A percentile compares a stretch with the other conserved stretches of the same genome.
phyloP scores from a whole-genome alignment of 2,329 filamentous ascomycete species.

The Ceratocystis colombiana region DNA sequence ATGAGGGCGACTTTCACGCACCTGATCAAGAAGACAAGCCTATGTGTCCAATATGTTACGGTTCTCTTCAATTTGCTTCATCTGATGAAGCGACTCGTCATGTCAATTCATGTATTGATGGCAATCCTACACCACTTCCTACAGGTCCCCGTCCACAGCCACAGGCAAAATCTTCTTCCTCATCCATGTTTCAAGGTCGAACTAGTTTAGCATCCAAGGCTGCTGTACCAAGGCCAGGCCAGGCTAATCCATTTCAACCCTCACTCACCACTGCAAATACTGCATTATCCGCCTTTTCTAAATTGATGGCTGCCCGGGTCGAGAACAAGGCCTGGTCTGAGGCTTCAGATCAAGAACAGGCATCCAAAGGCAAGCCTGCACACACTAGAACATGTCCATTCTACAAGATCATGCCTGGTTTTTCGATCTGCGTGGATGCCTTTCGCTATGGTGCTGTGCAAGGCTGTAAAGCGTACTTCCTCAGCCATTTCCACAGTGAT shows the following conservation, averaged over 20 bases:
- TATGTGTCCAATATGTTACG: constrained; percentile 20
- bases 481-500: constrained; percentile 96
- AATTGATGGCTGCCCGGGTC: constrained; percentile 83
- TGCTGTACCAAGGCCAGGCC: constrained; percentile 64
- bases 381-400: constrained; percentile 91
- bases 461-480: constrained; percentile 86
- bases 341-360: constrained; percentile 68
- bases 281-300: constrained; percentile 68
- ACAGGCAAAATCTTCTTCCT: not conserved
- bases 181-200: constrained; percentile 33
- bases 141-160: constrained; percentile 15
- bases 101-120: constrained; percentile 89
- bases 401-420: constrained; percentile 93
- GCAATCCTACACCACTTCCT: constrained; percentile 55
- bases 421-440: constrained; percentile 88
- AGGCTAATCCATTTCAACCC: constrained; percentile 61
- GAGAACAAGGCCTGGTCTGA: constrained; percentile 85
- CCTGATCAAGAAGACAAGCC: constrained; percentile 31
- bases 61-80: constrained; percentile 21
- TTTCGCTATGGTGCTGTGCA: constrained; percentile 91
- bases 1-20: constrained; percentile 32
- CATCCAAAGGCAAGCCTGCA: constrained; percentile 72
- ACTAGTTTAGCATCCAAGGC: constrained; percentile 56
- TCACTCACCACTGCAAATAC: constrained; percentile 31
- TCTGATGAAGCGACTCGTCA: constrained; percentile 65